Evolutionary conservation across 495 filamentous ascomycete species (phyloP), one percentile per base, ranked within the genome.

Genomic region (Annulohypoxylon moriforme): DNA sequence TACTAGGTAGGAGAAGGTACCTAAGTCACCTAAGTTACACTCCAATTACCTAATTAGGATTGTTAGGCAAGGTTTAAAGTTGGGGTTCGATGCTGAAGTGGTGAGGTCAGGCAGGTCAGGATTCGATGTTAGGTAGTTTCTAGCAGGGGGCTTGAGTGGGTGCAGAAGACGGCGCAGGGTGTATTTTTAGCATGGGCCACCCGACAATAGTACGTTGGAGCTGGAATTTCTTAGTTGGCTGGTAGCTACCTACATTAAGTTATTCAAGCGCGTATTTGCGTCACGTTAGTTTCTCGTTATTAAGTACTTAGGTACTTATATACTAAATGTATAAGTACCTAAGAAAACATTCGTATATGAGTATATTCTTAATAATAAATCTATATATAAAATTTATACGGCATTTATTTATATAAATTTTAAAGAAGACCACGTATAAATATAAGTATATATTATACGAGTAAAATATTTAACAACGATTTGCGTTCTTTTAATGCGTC

Each of bases 61-160:
- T 44, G 24, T 7, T 58, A 11, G 9, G 33, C 9, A 4, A 7
- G 33, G n/a, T n/a, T 44, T 18, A 44, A 44, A 11, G 11, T 18
- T 44, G 4, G 20, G 20, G 16, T 33, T 33, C 6, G 33, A 61
- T 24, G 27, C 50, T 60, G 55, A n/a, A n/a, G 60, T 67, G 58
- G 68, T 62, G 68, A 71, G 68, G 68, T 71, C 62, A 65, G 61
- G 67, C 38, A 42, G 60, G 46, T 10, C 53, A 46, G 47, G 38
- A 38, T 29, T 42, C n/a, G n/a, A 42, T 38, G 34, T 11, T 38
- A 38, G 34, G 34, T 10, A 13, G 59, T 13, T 63, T 52, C n/a
- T 55, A 63, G 29, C 52, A 25, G 44, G 53, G 22, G 42, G 40
- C 33, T 59, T 18, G 31, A 46, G 66, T 69, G 58, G 58, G 49